A percentile compares a stretch with the other conserved stretches of the same genome.
These are phyloP conservation scores for Mitragyna speciosa DNA, from an alignment of 257 asterid genomes.

Conservation along the genomic window DNA sequence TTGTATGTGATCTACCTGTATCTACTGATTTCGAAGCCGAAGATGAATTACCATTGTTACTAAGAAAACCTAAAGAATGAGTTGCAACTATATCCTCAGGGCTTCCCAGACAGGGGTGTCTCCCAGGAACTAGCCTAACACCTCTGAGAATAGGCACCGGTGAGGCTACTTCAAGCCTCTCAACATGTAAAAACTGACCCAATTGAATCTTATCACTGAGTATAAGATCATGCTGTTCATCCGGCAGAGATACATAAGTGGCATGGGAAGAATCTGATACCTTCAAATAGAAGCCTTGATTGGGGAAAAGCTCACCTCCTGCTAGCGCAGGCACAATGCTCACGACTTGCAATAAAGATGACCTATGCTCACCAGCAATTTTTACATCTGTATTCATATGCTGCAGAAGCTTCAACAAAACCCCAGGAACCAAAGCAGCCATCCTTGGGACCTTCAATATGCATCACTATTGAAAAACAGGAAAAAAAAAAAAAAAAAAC, in stretches of 20 bases:
- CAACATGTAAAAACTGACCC: constrained; percentile 91
- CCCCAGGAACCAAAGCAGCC: constrained; percentile 96
- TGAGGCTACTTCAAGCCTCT: constrained; percentile 87
- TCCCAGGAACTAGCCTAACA: constrained; percentile 80
- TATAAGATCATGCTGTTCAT: constrained; percentile 88
- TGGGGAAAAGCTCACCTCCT: constrained; percentile 90
- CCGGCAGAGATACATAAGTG: constrained; percentile 90
- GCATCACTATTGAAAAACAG: constrained; percentile 42
- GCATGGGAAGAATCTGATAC: constrained; percentile 99
- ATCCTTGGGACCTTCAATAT: constrained; percentile 37
- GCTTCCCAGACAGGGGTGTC: constrained; percentile 95
- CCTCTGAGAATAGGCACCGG: constrained; percentile 92
- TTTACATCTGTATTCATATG: constrained; percentile 97
- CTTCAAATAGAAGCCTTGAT: constrained; percentile 94
- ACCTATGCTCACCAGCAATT: constrained; percentile 93
- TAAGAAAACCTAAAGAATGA: constrained; percentile 80
- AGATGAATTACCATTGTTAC: constrained; percentile 47
- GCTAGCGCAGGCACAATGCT: constrained; percentile 97
- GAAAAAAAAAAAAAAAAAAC: too few relatives aligned
- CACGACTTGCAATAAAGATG: constrained; percentile 88
- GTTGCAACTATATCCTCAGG: constrained; percentile 95
- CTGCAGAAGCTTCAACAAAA: constrained; percentile 86
- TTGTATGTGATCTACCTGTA: constrained; percentile 39
- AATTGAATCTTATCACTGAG: constrained; percentile 92
- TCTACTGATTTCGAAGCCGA: constrained; percentile 39